Conservation (phyloP, 2,329 filamentous ascomycete genomes). For the Apiospora phragmitis region DNA sequence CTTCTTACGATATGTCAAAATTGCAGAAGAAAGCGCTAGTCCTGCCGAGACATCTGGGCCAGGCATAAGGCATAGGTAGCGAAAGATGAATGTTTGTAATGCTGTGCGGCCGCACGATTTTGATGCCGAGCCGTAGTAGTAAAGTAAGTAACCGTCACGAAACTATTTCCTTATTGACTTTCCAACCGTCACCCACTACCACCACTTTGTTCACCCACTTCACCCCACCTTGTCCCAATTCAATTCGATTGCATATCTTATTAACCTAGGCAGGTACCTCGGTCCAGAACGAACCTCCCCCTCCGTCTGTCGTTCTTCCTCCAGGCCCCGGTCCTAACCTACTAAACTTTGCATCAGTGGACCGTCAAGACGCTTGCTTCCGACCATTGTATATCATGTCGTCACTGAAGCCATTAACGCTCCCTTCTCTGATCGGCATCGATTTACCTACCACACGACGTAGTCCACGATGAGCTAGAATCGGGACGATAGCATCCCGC, state of each 20-base stretch:
- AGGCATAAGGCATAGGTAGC: neutral
- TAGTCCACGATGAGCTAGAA: neutral
- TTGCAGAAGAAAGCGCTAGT: neutral
- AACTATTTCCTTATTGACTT: conserved; percentile 1
- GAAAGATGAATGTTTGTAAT: neutral
- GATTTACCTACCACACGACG: neutral
- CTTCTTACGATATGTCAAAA: neutral
- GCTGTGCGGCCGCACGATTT: neutral
- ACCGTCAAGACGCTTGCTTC: neutral
- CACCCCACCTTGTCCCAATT: neutral
- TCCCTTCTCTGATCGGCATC: neutral
- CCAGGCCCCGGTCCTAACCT: neutral
- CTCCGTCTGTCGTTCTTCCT: neutral
- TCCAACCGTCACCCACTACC: neutral
- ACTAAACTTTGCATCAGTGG: conserved; percentile 2
- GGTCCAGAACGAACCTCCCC: neutral
- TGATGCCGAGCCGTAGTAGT: neutral
- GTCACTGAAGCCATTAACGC: neutral
- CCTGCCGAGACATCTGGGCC: neutral
- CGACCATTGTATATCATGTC: neutral
- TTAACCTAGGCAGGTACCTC: neutral
- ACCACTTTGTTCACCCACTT: neutral
- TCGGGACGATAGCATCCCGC: neutral
- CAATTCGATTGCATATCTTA: neutral
- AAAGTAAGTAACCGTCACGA: neutral